phyloP scores from a whole-genome alignment of 768 basidiomycete genomes.

The Tricholoma hemisulphureum region DNA sequence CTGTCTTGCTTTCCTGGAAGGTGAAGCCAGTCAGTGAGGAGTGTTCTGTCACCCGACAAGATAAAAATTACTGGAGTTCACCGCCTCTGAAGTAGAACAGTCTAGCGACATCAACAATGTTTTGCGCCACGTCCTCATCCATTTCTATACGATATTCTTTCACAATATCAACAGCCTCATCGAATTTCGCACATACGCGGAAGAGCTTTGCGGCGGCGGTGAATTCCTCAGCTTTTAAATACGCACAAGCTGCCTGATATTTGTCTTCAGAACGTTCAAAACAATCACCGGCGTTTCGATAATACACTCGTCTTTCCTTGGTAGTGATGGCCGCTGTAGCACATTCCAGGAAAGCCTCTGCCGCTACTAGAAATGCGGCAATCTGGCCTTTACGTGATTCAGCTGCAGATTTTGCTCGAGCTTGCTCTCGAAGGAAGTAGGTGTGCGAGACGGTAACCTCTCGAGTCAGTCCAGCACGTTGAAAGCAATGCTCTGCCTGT shows the following conservation, averaged over 20 bases:
- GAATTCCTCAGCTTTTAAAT: conserved; percentile 42
- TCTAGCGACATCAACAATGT: conserved; percentile 44
- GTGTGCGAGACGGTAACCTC: conserved; percentile 50
- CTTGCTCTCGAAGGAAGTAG: conserved; percentile 53
- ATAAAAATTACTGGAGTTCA: conserved; percentile 31
- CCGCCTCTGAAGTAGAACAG: conserved; percentile 43
- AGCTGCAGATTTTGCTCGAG: conserved; percentile 32
- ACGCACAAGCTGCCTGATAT: conserved; percentile 44
- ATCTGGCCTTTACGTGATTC: conserved; percentile 9
- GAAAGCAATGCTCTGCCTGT: conserved; percentile 56
- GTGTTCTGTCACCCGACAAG: conserved; percentile 18
- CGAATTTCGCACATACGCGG: conserved; percentile 48
- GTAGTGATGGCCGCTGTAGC: conserved; percentile 26
- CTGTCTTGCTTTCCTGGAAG: conserved; percentile 41
- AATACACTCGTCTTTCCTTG: conserved; percentile 35
- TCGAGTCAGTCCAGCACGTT: conserved; percentile 41
- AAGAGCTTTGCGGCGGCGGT: conserved; percentile 45
- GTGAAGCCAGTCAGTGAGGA: background rate
- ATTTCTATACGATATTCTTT: conserved; percentile 32
- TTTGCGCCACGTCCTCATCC: conserved; percentile 27
- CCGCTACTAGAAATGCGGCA: conserved; percentile 43
- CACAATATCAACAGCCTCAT: conserved; percentile 51
- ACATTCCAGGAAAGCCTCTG: conserved; percentile 47
- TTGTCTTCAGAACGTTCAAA: conserved; percentile 40
- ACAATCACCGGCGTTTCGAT: conserved; percentile 45